These are phyloP conservation scores for Mycena epipterygia DNA, from an alignment of 768 basidiomycete genomes.

Conservation along the genomic window DNA sequence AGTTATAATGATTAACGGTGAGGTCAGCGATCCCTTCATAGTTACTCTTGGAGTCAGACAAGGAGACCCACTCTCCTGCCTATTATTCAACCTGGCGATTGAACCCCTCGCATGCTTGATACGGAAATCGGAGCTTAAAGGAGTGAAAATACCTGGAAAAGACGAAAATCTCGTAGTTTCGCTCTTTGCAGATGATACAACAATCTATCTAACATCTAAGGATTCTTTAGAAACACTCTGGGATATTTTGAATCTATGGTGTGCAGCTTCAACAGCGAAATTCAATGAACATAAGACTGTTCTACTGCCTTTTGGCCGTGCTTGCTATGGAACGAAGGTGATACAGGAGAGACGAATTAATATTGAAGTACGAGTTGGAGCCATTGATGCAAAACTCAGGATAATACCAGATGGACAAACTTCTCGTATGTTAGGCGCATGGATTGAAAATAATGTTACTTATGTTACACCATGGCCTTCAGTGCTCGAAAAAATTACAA, in stretches of 20 bases:
- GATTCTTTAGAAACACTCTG: slow-evolving; percentile 44
- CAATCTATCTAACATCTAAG: slow-evolving; percentile 44
- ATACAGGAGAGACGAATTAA: slow-evolving; percentile 48
- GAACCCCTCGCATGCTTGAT: slow-evolving; percentile 29
- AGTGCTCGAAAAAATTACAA: background rate
- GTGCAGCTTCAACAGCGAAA: slow-evolving; percentile 51
- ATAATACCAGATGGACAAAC: slow-evolving; percentile 43
- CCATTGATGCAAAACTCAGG: background rate
- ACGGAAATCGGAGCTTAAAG: slow-evolving; percentile 44
- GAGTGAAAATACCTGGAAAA: slow-evolving; percentile 37
- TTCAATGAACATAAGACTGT: slow-evolving; percentile 56
- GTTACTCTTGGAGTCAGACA: slow-evolving; percentile 40
- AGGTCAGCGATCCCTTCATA: slow-evolving; percentile 23
- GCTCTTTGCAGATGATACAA: slow-evolving; percentile 60
- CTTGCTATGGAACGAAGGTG: background rate
- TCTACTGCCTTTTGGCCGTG: background rate
- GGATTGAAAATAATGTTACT: background rate
- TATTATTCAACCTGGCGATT: background rate
- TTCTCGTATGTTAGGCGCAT: background rate
- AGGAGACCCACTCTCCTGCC: slow-evolving; percentile 40
- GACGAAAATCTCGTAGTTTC: slow-evolving; percentile 41
- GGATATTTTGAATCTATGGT: slow-evolving; percentile 53
- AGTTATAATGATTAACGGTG: slow-evolving; percentile 27
- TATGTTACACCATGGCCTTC: background rate
- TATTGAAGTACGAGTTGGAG: background rate